A percentile compares a stretch with the other conserved stretches of the same genome.
These are phyloP conservation scores for Daucus carota DNA, from an alignment of 129 eudicot genomes.

Conservation along the genomic window DNA sequence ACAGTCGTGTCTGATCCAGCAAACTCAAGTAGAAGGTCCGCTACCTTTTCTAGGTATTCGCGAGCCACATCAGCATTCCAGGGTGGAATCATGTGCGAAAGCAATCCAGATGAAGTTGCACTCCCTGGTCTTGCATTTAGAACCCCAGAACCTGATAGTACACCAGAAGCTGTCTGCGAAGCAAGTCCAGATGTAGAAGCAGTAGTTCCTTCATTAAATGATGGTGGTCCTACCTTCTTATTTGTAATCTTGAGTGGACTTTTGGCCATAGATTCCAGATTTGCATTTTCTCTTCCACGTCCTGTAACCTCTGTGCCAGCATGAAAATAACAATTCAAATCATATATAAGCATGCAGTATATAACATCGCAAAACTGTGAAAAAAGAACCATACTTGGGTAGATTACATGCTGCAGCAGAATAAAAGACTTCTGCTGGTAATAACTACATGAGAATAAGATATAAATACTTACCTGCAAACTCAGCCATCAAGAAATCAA, in stretches of 20 bases:
- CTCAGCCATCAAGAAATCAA: slow-evolving; percentile 90
- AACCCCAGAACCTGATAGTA: slow-evolving; percentile 95
- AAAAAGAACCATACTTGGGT: not conserved
- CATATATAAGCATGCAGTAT: not conserved
- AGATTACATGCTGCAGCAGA: slow-evolving; percentile 1
- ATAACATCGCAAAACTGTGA: not conserved
- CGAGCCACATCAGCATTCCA: slow-evolving; percentile 90
- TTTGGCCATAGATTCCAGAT: slow-evolving; percentile 47
- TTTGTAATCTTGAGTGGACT: slow-evolving; percentile 40
- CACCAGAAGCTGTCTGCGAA: slow-evolving; percentile 92
- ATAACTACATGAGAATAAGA: not conserved
- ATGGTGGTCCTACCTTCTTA: slow-evolving; percentile 47
- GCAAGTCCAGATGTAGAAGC: slow-evolving; percentile 75
- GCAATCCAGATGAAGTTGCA: slow-evolving; percentile 90
- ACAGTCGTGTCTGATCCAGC: slow-evolving; percentile 91
- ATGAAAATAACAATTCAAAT: not conserved
- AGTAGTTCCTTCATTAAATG: slow-evolving; percentile 66
- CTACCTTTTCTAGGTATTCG: slow-evolving; percentile 88
- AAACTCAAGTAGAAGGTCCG: slow-evolving; percentile 92
- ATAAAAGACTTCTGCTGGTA: not conserved
- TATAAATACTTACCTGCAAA: slow-evolving; percentile 53
- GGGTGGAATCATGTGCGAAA: slow-evolving; percentile 81
- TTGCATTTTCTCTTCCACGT: slow-evolving; percentile 73
- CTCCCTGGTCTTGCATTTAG: slow-evolving; percentile 96
- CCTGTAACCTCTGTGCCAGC: slow-evolving; percentile 73